Evolutionary conservation across 257 asterid species (phyloP), one percentile per base, ranked within the genome.

Genomic region (Fraxinus americana): DNA sequence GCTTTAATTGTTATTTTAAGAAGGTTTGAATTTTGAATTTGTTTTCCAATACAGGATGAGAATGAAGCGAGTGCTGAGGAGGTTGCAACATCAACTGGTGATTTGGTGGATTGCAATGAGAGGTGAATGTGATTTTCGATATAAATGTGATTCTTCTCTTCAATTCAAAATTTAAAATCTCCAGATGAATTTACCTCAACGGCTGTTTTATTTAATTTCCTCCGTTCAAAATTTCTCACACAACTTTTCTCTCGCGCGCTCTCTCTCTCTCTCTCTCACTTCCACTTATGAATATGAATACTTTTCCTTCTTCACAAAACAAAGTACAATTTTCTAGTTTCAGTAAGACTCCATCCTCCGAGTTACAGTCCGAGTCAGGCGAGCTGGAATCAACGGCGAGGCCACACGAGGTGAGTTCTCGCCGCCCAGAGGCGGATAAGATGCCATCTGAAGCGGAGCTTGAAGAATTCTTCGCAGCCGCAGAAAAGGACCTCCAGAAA

Each of bases 401-500:
- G 82, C 86, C 80, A 8, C 80, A 36, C 17, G 82, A 70, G 77
- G 78, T 82, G 29, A 82, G 70, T 70, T 79, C 76, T 75, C 74
- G 29, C 77, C 69, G 77, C 13, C 39, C 79, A 14, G 43, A 70
- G n/a, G 71, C 70, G 67, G 82, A 69, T 77, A 89, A 79, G 74
- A 81, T 83, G 82, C 94, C 94, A 1, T 83, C 88, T 0, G 86
- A 71, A 12, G 85, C 81, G 52, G 97, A 92, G 35, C 74, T 92
- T 3, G 92, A 89, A 54, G 90, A 81, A 7, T 90, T 90, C 82
- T 92, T 92, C 82, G 75, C 87, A 14, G 81, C 80, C 12, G 93
- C 92, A 21, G 93, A 92, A 77, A 84, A 84, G 45, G 78, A 84
- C 27, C 75, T 86, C 77, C 91, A 78, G 79, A 71, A 86, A 78